Evolutionary conservation across 305 asterid genomes (phyloP).

Genomic region (Rubia tinctorum): DNA sequence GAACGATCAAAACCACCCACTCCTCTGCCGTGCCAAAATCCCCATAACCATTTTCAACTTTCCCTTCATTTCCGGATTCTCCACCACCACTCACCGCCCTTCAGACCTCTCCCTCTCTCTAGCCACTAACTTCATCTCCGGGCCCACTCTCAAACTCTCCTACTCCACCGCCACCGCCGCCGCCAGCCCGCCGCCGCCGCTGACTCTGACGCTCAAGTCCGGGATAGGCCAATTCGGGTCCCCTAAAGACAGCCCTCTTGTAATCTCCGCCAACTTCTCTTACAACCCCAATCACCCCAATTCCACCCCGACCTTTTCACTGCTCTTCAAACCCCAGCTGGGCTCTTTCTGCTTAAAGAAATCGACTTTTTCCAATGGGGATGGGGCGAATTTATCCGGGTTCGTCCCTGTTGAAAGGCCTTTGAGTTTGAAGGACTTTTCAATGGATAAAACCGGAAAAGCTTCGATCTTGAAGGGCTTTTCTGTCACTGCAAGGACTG

Average conservation of each 20-base stretch:
- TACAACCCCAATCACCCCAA: slow-evolving; percentile 50
- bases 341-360: slow-evolving; percentile 79
- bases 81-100: slow-evolving; percentile 79
- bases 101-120: slow-evolving; percentile 79
- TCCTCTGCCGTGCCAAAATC: slow-evolving; percentile 76
- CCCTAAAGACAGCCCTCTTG: slow-evolving; percentile 67
- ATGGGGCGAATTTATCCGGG: slow-evolving; percentile 35
- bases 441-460: slow-evolving; percentile 27
- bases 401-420: slow-evolving; percentile 71
- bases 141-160: slow-evolving; percentile 72
- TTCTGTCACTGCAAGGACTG: slow-evolving; percentile 55
- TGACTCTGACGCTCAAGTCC: slow-evolving; percentile 63
- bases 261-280: slow-evolving; percentile 69
- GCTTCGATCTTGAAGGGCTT: slow-evolving; percentile 54
- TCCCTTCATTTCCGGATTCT: slow-evolving; percentile 75
- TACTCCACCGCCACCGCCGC: slow-evolving; percentile 49
- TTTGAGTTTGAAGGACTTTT: slow-evolving; percentile 36
- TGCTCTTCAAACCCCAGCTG: slow-evolving; percentile 60
- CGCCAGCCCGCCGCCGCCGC: slow-evolving; percentile 35
- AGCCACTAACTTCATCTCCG: slow-evolving; percentile 61
- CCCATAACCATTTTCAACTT: slow-evolving; percentile 73
- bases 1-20: slow-evolving; percentile 36
- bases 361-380: slow-evolving; percentile 47
- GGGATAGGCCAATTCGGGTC: slow-evolving; percentile 84
- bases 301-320: slow-evolving; percentile 66